Conservation (phyloP, 768 basidiomycete genomes). For the Cyclocybe aegerita region DNA sequence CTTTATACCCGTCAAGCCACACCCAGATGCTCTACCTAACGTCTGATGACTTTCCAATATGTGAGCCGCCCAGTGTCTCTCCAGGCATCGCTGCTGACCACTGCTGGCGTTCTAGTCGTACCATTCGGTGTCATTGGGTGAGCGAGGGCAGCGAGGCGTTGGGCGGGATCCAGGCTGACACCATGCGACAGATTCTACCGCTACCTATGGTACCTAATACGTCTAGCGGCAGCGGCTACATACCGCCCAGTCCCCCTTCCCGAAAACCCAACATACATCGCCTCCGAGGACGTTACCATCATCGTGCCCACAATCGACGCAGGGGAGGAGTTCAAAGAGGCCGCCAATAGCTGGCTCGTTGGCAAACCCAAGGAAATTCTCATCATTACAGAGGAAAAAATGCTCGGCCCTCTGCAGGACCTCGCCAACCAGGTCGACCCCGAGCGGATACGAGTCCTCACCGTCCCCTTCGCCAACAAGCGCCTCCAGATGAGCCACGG, state of each 20-base stretch:
- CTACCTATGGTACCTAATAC: constrained; percentile 91
- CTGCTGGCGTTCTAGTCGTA: constrained; percentile 56
- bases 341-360: constrained; percentile 88
- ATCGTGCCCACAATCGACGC: constrained; percentile 97
- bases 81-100: constrained; percentile 9
- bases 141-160: constrained; percentile 14
- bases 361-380: constrained; percentile 84
- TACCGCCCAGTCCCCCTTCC: constrained; percentile 91
- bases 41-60: constrained; percentile 87
- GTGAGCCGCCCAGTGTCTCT: constrained; percentile 46
- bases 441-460: constrained; percentile 79
- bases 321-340: constrained; percentile 93
- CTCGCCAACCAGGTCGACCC: constrained; percentile 89
- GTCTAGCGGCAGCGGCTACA: constrained; percentile 71
- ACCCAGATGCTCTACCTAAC: constrained; percentile 81
- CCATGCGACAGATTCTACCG: constrained; percentile 72
- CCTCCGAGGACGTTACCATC: constrained; percentile 92
- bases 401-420: constrained; percentile 85
- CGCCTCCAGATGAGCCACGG: constrained; percentile 93
- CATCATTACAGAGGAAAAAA: constrained; percentile 81
- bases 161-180: constrained; percentile 11
- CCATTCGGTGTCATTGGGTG: constrained; percentile 90
- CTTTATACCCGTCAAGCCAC: constrained; percentile 26
- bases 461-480: constrained; percentile 92
- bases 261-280: constrained; percentile 86